Base-by-base conservation (phyloP, 1,284 basidiomycete species). In the Pseudozyma tsukubaensis region DNA sequence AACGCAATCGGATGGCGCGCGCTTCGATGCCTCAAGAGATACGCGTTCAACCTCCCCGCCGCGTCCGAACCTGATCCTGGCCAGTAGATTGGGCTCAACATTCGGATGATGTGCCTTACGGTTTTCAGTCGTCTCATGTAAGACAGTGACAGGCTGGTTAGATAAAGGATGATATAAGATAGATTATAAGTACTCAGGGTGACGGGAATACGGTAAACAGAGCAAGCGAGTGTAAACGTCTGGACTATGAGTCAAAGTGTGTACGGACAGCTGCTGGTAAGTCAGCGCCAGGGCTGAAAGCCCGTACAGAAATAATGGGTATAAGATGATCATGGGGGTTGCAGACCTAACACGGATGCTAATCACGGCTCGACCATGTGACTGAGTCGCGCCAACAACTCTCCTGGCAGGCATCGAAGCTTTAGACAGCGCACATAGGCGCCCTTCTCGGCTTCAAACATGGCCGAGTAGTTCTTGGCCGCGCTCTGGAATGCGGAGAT, bases 341-440 rank as follows among this genome's bases (percentile, higher is more conserved):
- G 24, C 24, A 24, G 43, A 21, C 8, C 19, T 21, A 21, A 45
- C 13, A 18, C 12, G 44, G 6, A 45, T 13, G 18, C 11, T n/a
- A n/a, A 42, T 57, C 57, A 70, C 12, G 72, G 56, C 53, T 70
- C 66, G 45, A 58, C 40, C 52, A 63, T n/a, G 35, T 70, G 67
- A 29, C 66, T 66, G n/a, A 70, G 32, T 4, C 75, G 59, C 6
- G 80, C 73, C 34, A 81, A 55, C 29, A 79, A 66, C 34, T 79
- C 70, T 21, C 74, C 79, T 11, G 72, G 59, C 16, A 82, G 55
- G 44, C 78, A 81, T 13, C 80, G 67, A 32, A 82, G 72, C 65
- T 79, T 79, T 51, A 82, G 52, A 47, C 79, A 77, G 43, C 78
- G 77, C 44, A 80, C 76, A 48, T 78, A 82, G 29, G 73, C 69